Base-by-base conservation (phyloP, 164 flowering plant species). In the Warburgia ugandensis region DNA sequence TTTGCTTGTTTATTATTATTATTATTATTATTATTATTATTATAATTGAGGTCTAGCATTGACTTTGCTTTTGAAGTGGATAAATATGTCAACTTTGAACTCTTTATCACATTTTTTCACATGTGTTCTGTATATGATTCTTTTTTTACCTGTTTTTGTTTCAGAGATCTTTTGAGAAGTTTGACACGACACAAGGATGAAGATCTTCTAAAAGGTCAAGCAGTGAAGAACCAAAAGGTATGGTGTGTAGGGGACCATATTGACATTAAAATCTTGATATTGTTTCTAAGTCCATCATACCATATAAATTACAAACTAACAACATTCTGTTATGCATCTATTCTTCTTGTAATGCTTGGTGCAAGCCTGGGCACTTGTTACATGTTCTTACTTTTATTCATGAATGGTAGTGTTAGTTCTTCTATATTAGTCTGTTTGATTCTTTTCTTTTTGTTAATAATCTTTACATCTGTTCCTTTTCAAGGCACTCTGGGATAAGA, bases 181-280 rank as follows among this genome's bases (percentile, higher is more conserved):
- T 60, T 91, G 45, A 91, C 65, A 73, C 71, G 55, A 3, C 78
- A 81, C 36, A 87, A 79, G 68, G 90, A 81, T 64, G 96, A 86
- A 53, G 96, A 87, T 72, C 45, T 73, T 64, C 72, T 67, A 5
- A 91, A 87, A 68, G 98, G 95, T 63, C 84, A 85, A 68, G 89
- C 98, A 17, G 87, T 91, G 49, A 87, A 78, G 69, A 91, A 80
- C 61, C 98, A 91, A 53, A 79, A 71, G 96, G 96, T 87, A 64
- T 50, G 56, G 17, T 33, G 27, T 22, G 17, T 49, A 64, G 51
- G n/a, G n/a, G n/a, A n/a, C n/a, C n/a, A n/a, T n/a, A n/a, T n/a
- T n/a, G n/a, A n/a, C n/a, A n/a, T n/a, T n/a, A n/a, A n/a, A n/a
- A n/a, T n/a, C n/a, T n/a, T n/a, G n/a, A n/a, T n/a, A n/a, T n/a